Evolutionary conservation across 352 stramenopile genomes (phyloP), one percentile per base, ranked within the genome.

Genomic region (Phytophthora megakarya): DNA sequence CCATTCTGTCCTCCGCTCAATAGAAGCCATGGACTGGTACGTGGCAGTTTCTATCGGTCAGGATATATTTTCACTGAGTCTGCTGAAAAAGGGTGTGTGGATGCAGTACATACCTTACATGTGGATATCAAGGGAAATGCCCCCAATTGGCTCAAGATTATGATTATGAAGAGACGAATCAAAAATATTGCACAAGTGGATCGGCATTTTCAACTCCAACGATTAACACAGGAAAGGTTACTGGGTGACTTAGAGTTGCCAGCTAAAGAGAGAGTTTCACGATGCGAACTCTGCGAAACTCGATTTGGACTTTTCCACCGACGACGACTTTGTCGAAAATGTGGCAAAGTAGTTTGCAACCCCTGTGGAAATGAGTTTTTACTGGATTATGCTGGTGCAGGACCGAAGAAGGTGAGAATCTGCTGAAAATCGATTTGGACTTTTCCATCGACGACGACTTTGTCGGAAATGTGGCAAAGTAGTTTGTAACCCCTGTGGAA

Each of bases 41-140:
- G 86, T n/a, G 83, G 73, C 3, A 85, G 75, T 32, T 70, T 92
- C 5, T 93, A 92, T 47, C 86, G 83, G 10, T 93, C 84, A 3
- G 86, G 86, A 15, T 90, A 85, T 58, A 81, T 93, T 52, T 93
- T 93, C 59, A 70, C 90, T 26, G 84, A 95, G 54, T 89, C 83
- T 35, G 62, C 44, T 0, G 56, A 75, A 22, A 63, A 65, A 50
- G 54, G 71, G 1, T 88, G 74, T 46, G 72, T 95, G 32, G 81
- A 95, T 47, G 84, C 81, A 9, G 74, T 93, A 38, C 80, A 92
- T 51, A 90, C 82, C 23, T 67, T 92, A 30, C 82, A 93, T 49
- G 65, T 93, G 67, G 84, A 93, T 55, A 80, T 93, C 52, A 93
- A 93, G 61, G 84, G 84, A 15, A 86, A 86, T 47, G 77, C 76